Percentiles rank a stretch among this genome's conserved stretches.
Evolutionary conservation across 192 early-diverging fungal genomes (phyloP).

Genomic region (Allomyces arbusculus): DNA sequence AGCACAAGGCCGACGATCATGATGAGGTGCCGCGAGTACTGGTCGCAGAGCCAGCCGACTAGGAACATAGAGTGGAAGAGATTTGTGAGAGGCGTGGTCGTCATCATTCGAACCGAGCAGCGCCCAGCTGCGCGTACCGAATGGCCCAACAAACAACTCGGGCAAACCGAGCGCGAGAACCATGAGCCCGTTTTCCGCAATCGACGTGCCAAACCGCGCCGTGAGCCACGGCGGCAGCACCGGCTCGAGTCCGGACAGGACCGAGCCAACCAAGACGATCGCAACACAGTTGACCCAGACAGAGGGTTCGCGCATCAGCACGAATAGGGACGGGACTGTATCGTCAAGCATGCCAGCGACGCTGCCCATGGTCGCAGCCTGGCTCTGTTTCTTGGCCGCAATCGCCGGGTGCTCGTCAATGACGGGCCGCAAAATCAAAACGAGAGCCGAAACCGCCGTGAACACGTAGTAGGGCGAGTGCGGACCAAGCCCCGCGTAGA

Average conservation of each 20-base stretch:
- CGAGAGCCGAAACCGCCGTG: neutral
- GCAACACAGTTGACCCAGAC: neutral
- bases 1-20: neutral
- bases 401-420: neutral
- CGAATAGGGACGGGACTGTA: neutral
- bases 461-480: neutral
- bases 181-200: neutral
- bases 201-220: neutral
- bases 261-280: neutral
- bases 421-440: neutral
- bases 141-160: too few relatives aligned
- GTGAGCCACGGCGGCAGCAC: neutral
- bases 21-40: neutral
- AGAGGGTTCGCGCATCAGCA: neutral
- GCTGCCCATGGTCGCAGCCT: neutral
- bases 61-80: neutral
- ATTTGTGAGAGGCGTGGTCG: too few relatives aligned
- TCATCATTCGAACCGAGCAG: too few relatives aligned
- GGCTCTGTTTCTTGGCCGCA: neutral
- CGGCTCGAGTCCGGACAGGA: neutral
- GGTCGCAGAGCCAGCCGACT: neutral
- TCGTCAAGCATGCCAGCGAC: neutral
- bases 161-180: neutral
- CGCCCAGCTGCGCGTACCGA: too few relatives aligned
- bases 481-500: neutral